phyloP scores from a whole-genome alignment of 2,329 filamentous ascomycete genomes.

The Gnomoniopsis sp. region DNA sequence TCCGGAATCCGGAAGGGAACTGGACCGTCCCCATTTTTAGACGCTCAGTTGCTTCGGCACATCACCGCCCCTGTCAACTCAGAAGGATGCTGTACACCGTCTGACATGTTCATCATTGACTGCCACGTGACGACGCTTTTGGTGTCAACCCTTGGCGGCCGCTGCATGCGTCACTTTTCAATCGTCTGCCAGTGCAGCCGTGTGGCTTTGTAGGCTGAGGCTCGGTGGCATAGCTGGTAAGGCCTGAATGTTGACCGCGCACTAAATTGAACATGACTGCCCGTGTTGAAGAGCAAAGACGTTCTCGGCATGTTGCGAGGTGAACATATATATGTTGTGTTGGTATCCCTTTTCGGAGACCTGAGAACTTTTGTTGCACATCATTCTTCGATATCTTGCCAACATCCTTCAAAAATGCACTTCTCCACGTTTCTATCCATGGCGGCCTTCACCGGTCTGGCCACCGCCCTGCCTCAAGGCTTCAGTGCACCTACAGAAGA shows the following conservation, averaged over 20 bases:
- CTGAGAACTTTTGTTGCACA: not conserved
- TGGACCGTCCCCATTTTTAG: constrained; percentile 2
- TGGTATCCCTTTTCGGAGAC: not conserved
- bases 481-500: constrained; percentile 42
- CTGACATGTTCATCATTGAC: not conserved
- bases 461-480: constrained; percentile 24
- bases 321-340: not conserved
- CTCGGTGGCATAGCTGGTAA: not conserved
- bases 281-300: not conserved
- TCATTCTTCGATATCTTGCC: not conserved
- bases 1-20: not conserved
- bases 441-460: constrained; percentile 25
- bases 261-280: not conserved
- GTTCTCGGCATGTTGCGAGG: not conserved
- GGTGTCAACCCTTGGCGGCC: not conserved
- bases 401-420: constrained; percentile 13
- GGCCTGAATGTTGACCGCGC: not conserved
- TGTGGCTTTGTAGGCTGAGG: not conserved
- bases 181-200: not conserved
- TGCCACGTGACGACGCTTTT: not conserved
- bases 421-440: constrained; percentile 28
- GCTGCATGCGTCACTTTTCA: not conserved
- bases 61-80: not conserved
- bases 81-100: not conserved
- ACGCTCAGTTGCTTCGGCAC: not conserved